A percentile compares a stretch with the other conserved stretches of the same genome.
phyloP scores from a whole-genome alignment of 768 basidiomycete genomes.

The Cytidiella melzeri region DNA sequence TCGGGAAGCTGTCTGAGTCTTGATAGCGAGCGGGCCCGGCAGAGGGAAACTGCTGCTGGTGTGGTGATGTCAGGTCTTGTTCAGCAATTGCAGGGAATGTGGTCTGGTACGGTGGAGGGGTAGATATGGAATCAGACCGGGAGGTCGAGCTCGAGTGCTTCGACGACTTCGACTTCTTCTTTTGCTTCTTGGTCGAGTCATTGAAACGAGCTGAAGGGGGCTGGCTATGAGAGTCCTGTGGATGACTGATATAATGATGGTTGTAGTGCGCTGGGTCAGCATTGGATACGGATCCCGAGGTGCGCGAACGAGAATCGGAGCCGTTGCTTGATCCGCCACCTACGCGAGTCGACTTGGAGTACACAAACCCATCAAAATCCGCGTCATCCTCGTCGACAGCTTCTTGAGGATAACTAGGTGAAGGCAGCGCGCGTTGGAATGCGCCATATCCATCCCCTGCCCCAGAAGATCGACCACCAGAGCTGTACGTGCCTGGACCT shows the following conservation, averaged over 20 bases:
- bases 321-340: slow-evolving; percentile 30
- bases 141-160: slow-evolving; percentile 19
- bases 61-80: slow-evolving; percentile 29
- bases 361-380: slow-evolving; percentile 55
- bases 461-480: slow-evolving; percentile 14
- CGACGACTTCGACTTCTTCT: slow-evolving; percentile 18
- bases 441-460: slow-evolving; percentile 26
- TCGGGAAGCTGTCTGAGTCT: slow-evolving; percentile 29
- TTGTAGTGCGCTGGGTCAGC: slow-evolving; percentile 22
- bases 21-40: too few relatives aligned
- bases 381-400: slow-evolving; percentile 45
- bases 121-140: slow-evolving; percentile 35
- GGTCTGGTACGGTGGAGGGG: slow-evolving; percentile 34
- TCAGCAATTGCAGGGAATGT: slow-evolving; percentile 25
- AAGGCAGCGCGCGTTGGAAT: slow-evolving; percentile 18
- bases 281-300: slow-evolving; percentile 42
- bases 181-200: slow-evolving; percentile 2
- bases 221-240: slow-evolving; percentile 9
- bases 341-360: slow-evolving; percentile 31
- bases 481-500: slow-evolving; percentile 16
- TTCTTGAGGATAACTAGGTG: slow-evolving; percentile 31
- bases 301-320: slow-evolving; percentile 59
- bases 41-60: background rate
- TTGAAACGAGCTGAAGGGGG: slow-evolving; percentile 7
- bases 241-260: slow-evolving; percentile 22